Base-by-base conservation (phyloP, 2,329 filamentous ascomycete species). In the Diplocarpon mali region DNA sequence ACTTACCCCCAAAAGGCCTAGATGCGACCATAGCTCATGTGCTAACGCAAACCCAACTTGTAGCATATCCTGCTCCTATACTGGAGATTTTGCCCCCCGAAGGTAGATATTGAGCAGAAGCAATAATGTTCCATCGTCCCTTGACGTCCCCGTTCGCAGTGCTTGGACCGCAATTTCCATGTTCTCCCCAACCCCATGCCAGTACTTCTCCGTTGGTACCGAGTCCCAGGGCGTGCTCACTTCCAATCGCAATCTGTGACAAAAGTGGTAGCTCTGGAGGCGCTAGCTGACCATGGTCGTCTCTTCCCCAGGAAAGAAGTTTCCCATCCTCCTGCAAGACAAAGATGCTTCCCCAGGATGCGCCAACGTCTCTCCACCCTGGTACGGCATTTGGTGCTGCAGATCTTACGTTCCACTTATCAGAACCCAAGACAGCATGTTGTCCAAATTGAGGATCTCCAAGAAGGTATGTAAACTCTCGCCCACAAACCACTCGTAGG, bases 111-210 rank as follows among this genome's bases (percentile, higher is more conserved):
- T 70, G 71, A 42, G 69, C 67, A 37, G 78, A 73, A 16, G 73
- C 72, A 58, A 93, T 75, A 47, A 76, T 66, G 59, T 82, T 88
- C 70, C 75, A 85, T 48, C 70, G 70, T 9, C 75, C 81, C 52
- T 80, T 82, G 37, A 88, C 78, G 63, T 85, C 76, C 40, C 77
- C 78, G 49, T 73, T 67, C 49, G 78, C 76, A 11, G 67, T 69
- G 35, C 73, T 69, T 30, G 78, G 75, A 2, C 92, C 92, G 62
- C 92, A 98, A 62, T 98, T 98, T 1, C 92, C 92, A 65, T 98
- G 92, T 65, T 96, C 90, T 2, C 88, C 89, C 92, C 92, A 98
- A 15, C 92, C 92, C 87, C 90, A 96, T 1, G 85, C 76, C 39
- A 93, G 65, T 1, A 95, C 77, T 40, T 80, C 74, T 1, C 77